A percentile compares a stretch with the other conserved stretches of the same genome.
Evolutionary conservation across 306 rosid genomes (phyloP).

Genomic region (Trifolium repens): DNA sequence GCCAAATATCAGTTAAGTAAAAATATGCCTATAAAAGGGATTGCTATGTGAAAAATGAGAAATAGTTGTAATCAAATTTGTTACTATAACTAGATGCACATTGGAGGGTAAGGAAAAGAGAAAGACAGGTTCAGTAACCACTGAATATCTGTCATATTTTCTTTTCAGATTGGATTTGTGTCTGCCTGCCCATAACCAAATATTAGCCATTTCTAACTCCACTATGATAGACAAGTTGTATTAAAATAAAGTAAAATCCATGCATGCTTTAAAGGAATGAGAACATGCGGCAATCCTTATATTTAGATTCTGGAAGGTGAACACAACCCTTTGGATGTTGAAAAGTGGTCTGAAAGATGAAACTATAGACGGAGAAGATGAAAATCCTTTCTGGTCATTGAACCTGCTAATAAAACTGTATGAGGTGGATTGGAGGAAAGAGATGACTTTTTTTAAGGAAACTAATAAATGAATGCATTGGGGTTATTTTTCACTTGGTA

Average conservation of each 20-base stretch:
- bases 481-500: neutral
- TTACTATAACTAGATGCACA: neutral
- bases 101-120: neutral
- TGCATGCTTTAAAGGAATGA: too few species aligned
- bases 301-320: too few species aligned
- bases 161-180: neutral
- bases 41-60: neutral
- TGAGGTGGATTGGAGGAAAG: neutral
- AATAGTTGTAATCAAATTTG: neutral
- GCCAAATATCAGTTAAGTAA: neutral
- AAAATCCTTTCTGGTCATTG: neutral
- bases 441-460: neutral
- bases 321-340: neutral
- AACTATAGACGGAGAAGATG: neutral
- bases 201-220: neutral
- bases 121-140: neutral
- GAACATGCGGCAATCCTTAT: too few species aligned
- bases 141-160: conserved; percentile 3
- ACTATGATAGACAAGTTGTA: neutral
- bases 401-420: neutral
- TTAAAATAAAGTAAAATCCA: neutral
- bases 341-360: neutral
- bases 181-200: conserved; percentile 3
- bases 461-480: neutral
- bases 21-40: neutral